A percentile compares a stretch with the other conserved stretches of the same genome.
phyloP scores from a whole-genome alignment of 352 stramenopile species.

The Globisporangium polare region DNA sequence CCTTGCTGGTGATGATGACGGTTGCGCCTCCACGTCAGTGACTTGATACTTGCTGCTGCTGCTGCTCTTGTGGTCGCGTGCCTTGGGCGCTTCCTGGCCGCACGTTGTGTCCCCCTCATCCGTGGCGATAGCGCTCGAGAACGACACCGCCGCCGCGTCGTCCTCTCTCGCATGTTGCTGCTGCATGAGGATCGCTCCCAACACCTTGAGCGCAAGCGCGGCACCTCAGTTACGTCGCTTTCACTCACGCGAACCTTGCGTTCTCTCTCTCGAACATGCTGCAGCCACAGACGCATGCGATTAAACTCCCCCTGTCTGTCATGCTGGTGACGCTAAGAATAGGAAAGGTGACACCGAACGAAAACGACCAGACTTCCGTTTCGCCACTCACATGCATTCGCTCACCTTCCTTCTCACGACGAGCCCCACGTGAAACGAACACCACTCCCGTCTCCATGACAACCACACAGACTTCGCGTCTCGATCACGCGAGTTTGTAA shows the following conservation, averaged over 20 bases:
- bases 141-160: not conserved
- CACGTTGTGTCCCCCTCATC: not conserved
- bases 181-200: conserved; percentile 7
- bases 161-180: conserved; percentile 2
- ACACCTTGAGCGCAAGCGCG: not conserved
- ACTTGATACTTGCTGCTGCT: conserved; percentile 6
- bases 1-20: not conserved
- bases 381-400: not conserved
- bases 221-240: too few relatives aligned
- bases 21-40: not conserved
- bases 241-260: not conserved
- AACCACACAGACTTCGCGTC: too few relatives aligned
- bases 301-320: not conserved
- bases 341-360: not conserved
- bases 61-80: not conserved
- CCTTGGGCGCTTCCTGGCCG: not conserved
- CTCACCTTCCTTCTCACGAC: too few relatives aligned
- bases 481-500: not conserved
- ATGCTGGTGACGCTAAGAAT: not conserved
- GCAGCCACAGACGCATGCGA: not conserved
- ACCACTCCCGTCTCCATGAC: too few relatives aligned
- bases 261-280: not conserved
- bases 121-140: not conserved
- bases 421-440: too few relatives aligned
- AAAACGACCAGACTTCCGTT: not conserved